phyloP scores from a whole-genome alignment of 768 basidiomycete species.

The Agrocybe chaxingu region DNA sequence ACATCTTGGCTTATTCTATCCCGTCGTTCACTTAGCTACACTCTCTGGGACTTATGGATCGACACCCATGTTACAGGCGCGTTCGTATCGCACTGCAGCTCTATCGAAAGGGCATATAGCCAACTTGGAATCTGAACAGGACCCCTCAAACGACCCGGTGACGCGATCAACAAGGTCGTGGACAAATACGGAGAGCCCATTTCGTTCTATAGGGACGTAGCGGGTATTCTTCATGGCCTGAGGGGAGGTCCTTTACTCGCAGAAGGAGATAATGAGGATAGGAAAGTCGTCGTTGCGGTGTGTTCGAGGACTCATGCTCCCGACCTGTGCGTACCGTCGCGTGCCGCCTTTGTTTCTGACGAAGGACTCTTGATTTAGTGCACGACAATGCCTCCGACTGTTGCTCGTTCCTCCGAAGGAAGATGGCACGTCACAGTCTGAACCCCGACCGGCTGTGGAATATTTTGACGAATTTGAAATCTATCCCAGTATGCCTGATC shows the following conservation, averaged over 20 bases:
- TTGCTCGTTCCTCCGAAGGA: slow-evolving; percentile 47
- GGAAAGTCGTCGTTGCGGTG: slow-evolving; percentile 51
- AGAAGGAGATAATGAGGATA: slow-evolving; percentile 23
- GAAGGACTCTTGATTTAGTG: slow-evolving; percentile 40
- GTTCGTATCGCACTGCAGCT: slow-evolving; percentile 1
- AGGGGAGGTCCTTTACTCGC: slow-evolving; percentile 20
- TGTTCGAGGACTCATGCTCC: slow-evolving; percentile 73
- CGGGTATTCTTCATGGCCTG: slow-evolving; percentile 63
- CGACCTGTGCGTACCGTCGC: slow-evolving; percentile 48
- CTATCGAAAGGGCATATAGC: not conserved
- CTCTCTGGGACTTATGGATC: slow-evolving; percentile 86
- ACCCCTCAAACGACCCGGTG: slow-evolving; percentile 48
- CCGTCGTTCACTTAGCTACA: slow-evolving; percentile 49
- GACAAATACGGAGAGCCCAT: slow-evolving; percentile 55
- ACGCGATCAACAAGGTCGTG: slow-evolving; percentile 44
- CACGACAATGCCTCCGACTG: slow-evolving; percentile 68
- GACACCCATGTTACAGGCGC: slow-evolving; percentile 71
- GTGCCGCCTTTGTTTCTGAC: not conserved
- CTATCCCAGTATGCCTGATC: slow-evolving; percentile 51
- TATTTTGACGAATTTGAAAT: slow-evolving; percentile 75
- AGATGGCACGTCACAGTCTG: slow-evolving; percentile 23
- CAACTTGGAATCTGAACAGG: slow-evolving; percentile 24
- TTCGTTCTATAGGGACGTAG: slow-evolving; percentile 75
- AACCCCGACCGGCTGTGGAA: slow-evolving; percentile 44
- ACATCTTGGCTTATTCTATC: slow-evolving; percentile 6